Percentiles rank a stretch among this genome's conserved stretches.
phyloP scores from a whole-genome alignment of 345 rosid species.

The Laguncularia racemosa region DNA sequence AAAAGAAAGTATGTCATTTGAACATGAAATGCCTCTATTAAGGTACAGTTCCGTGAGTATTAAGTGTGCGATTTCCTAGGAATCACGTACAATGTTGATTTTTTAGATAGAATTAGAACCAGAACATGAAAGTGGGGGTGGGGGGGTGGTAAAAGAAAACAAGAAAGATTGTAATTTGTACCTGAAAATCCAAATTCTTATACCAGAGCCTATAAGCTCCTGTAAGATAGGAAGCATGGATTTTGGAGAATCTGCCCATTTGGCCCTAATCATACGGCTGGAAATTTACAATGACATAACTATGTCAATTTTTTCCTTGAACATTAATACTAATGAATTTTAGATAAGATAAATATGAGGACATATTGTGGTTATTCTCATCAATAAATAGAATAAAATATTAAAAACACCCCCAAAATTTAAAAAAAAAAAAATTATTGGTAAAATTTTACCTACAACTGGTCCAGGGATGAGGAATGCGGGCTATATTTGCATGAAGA shows the following conservation, averaged over 20 bases:
- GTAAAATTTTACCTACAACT: constrained; percentile 42
- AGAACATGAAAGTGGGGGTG: too few species aligned
- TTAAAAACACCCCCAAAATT: background rate
- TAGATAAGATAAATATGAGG: too few species aligned
- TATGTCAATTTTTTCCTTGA: too few species aligned
- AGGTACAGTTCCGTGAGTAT: too few species aligned
- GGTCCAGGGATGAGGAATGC: constrained; percentile 31
- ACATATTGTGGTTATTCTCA: too few species aligned
- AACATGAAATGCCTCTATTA: too few species aligned
- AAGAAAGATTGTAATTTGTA: constrained; percentile 10
- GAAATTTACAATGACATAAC: constrained; percentile 7
- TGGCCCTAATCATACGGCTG: constrained; percentile 36
- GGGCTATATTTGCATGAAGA: constrained; percentile 51
- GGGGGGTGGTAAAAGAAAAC: background rate
- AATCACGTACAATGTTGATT: too few species aligned
- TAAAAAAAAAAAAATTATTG: background rate
- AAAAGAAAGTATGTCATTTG: too few species aligned
- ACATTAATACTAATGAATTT: too few species aligned
- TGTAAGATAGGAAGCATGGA: constrained; percentile 70
- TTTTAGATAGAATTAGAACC: too few species aligned
- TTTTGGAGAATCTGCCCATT: constrained; percentile 76
- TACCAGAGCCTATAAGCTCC: constrained; percentile 48
- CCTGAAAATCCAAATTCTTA: constrained; percentile 90
- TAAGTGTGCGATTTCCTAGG: too few species aligned
- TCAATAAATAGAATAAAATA: too few species aligned